These are phyloP conservation scores for Ichthyophonus hoferi DNA, from an alignment of 208 protist genomes.

Conservation along the genomic window DNA sequence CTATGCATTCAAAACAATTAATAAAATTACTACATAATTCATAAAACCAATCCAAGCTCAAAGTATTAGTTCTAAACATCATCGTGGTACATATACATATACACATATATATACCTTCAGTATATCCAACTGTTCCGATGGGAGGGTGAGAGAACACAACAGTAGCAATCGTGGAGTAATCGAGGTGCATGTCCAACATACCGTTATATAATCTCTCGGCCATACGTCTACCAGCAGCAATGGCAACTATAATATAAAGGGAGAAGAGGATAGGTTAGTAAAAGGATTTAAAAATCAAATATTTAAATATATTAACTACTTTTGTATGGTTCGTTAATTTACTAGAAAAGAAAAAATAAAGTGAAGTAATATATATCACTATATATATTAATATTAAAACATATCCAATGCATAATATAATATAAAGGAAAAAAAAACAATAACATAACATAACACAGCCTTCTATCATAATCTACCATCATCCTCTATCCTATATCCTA, in stretches of 20 bases:
- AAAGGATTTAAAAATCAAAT: not conserved
- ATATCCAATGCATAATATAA: not conserved
- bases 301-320: no score
- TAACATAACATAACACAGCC: not conserved
- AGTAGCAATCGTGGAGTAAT: conserved; percentile 62
- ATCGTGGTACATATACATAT: no score
- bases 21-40: no score
- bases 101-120: conserved; percentile 53
- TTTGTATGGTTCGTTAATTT: no score
- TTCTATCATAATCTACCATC: no score
- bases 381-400: not conserved
- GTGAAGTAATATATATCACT: not conserved
- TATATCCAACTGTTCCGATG: conserved; percentile 63
- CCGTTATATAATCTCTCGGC: conserved; percentile 61
- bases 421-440: not conserved
- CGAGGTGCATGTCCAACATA: conserved; percentile 40
- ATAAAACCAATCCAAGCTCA: no score
- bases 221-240: conserved; percentile 62
- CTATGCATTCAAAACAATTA: no score
- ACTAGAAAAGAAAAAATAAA: not conserved
- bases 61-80: no score
- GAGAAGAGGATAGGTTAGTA: not conserved
- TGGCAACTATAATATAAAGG: conserved; percentile 68
- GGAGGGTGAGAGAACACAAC: conserved; percentile 73
- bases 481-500: no score